Conservation (phyloP, 2,329 filamentous ascomycete genomes). For the Aspergillus glaucus region DNA sequence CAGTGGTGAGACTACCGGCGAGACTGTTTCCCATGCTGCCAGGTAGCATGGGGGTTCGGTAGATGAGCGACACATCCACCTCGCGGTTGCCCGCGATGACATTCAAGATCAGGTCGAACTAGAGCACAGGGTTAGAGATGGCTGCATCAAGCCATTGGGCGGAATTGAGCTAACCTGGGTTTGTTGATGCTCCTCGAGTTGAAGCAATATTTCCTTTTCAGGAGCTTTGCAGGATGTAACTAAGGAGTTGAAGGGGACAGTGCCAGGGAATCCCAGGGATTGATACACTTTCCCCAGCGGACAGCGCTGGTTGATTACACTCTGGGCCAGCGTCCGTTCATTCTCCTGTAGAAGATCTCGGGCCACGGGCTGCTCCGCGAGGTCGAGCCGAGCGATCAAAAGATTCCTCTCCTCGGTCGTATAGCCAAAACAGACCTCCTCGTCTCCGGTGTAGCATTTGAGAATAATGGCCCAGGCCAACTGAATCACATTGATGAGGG, state of each 20-base stretch:
- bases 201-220: neutral
- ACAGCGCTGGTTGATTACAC: neutral
- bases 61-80: neutral
- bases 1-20: neutral
- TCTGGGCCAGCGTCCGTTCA: neutral
- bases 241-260: neutral
- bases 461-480: slow-evolving; percentile 5
- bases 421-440: slow-evolving; percentile 5
- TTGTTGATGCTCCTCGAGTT: neutral
- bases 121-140: neutral
- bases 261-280: neutral
- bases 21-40: neutral
- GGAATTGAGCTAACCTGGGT: neutral
- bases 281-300: neutral
- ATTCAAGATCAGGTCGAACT: neutral
- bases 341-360: neutral
- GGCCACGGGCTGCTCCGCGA: slow-evolving; percentile 2
- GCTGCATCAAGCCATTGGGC: no score
- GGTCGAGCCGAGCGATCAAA: neutral
- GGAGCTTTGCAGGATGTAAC: neutral
- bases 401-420: slow-evolving; percentile 1
- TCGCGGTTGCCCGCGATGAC: neutral
- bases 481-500: neutral
- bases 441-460: slow-evolving; percentile 7
- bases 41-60: neutral